Evolutionary conservation across 2,329 filamentous ascomycete genomes (phyloP).

Genomic region (Penicillium verrucosum): DNA sequence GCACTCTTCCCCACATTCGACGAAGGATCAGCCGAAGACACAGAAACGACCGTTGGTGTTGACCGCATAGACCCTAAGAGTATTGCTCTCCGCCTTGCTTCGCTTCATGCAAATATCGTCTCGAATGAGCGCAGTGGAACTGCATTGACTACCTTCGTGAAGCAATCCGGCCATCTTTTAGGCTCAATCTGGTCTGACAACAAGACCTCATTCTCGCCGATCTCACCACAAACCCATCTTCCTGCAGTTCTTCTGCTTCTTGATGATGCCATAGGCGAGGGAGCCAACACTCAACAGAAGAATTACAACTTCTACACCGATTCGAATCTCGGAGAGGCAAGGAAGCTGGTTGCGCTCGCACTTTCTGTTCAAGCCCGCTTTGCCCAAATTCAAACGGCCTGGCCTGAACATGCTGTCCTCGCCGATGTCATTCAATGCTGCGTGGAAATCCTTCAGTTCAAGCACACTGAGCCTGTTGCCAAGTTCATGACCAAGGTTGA

Average conservation of each 20-base stretch:
- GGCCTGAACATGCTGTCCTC: conserved; percentile 74
- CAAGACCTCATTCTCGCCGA: conserved; percentile 21
- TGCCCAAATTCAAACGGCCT: conserved; percentile 60
- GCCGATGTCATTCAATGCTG: conserved; percentile 74
- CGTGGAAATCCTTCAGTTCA: conserved; percentile 69
- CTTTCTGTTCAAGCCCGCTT: conserved; percentile 70
- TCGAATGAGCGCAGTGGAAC: conserved; percentile 26
- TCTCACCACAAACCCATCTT: conserved; percentile 55
- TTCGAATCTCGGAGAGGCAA: conserved; percentile 70
- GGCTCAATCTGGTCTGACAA: conserved; percentile 33
- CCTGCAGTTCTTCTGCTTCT: conserved; percentile 65
- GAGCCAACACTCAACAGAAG: conserved; percentile 41
- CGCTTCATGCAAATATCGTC: conserved; percentile 54
- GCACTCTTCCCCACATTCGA: conserved; percentile 79
- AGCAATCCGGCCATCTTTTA: conserved; percentile 34
- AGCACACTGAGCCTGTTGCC: conserved; percentile 78
- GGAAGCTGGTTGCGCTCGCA: conserved; percentile 67
- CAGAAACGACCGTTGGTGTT: conserved; percentile 25
- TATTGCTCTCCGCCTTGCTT: conserved; percentile 60
- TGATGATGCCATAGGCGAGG: conserved; percentile 57
- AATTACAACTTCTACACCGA: conserved; percentile 89
- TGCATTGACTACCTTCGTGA: conserved; percentile 35
- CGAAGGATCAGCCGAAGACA: conserved; percentile 47
- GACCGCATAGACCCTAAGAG: conserved; percentile 47
- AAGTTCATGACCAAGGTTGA: conserved; percentile 84